Evolutionary conservation across 345 rosid species (phyloP), one percentile per base, ranked within the genome.

Genomic region (Eucalyptus marginata): DNA sequence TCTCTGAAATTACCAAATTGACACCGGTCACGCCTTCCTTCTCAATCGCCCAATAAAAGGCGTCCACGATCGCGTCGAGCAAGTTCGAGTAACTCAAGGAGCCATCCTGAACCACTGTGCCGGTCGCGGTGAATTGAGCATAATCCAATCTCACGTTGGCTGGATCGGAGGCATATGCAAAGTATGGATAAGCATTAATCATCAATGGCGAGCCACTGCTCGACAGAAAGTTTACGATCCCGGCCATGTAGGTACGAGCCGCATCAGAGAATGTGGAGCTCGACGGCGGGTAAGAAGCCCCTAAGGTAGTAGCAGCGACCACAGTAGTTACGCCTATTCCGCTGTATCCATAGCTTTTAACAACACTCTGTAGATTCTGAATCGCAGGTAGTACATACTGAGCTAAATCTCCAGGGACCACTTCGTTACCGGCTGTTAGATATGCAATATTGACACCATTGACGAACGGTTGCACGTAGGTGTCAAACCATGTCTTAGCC

Each of bases 111-210:
- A 90, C 88, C 18, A 68, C 49, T 3, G 66, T 4, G 18, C 47
- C 56, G 2, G 50, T 81, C 8, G 80, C 43, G 12, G 64, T 89
- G 49, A 76, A 76, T 24, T 54, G 66, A 11, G 89, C 89, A 16
- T 81, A 89, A 22, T 86, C 88, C 29, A 85, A 31, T 8, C 80
- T 11, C 20, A 89, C 40, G 4, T 83, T 40, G 10, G 5, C 56
- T 1, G 86, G 62, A 10, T 90, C 86, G 1, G 20, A 14, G 13
- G 58, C 47, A 20, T 80, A 90, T 22, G 91, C 89, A 22, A 49
- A 90, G 85, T 52, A 92, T 10, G 91, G 88, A 15, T 90, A 90
- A 8, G 36, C 87, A 46, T 91, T 91, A 15, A 86, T 52, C 49
- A 91, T 33, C 51, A 91, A 87, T 22, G 91, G 91, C 24, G 86